These are phyloP conservation scores for Neofusicoccum sp. DNA, from an alignment of 2,329 filamentous ascomycete species.

Conservation along the genomic window DNA sequence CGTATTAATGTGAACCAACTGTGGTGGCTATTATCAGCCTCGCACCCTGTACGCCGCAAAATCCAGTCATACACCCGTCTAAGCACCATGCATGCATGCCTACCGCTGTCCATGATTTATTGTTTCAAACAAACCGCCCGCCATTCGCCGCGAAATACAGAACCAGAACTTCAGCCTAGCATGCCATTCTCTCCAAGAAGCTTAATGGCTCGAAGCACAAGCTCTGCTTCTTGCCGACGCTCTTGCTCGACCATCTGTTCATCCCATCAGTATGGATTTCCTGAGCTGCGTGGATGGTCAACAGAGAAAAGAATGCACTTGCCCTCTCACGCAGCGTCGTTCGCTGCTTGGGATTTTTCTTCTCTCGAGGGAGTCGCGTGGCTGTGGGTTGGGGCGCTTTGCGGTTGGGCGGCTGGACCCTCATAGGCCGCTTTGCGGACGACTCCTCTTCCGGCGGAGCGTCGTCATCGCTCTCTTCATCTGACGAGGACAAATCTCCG, in stretches of 20 bases:
- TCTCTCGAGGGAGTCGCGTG: conserved; percentile 15
- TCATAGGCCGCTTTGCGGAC: conserved; percentile 26
- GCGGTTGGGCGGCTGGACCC: conserved; percentile 20
- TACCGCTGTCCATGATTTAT: no score
- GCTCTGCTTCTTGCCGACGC: conserved; percentile 43
- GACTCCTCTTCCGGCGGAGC: conserved; percentile 42
- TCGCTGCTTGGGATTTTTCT: conserved; percentile 14
- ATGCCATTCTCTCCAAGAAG: conserved; percentile 45
- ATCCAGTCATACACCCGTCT: no score
- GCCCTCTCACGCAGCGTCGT: conserved; percentile 23
- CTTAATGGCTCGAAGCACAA: conserved; percentile 51
- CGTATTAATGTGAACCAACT: no score
- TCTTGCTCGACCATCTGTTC: conserved; percentile 47
- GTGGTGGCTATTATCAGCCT: no score
- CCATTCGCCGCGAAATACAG: no score
- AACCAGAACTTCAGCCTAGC: neutral
- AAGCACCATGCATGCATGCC: no score
- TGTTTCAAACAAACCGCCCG: no score
- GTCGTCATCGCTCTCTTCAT: conserved; percentile 34
- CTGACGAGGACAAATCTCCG: conserved; percentile 9
- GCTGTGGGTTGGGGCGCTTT: conserved; percentile 16
- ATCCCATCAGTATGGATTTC: conserved; percentile 6
- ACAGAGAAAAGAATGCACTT: neutral
- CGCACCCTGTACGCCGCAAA: no score
- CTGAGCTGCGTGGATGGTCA: conserved; percentile 23